Evolutionary conservation across 257 asterid genomes (phyloP).

Genomic region (Schizonepeta tenuifolia): DNA sequence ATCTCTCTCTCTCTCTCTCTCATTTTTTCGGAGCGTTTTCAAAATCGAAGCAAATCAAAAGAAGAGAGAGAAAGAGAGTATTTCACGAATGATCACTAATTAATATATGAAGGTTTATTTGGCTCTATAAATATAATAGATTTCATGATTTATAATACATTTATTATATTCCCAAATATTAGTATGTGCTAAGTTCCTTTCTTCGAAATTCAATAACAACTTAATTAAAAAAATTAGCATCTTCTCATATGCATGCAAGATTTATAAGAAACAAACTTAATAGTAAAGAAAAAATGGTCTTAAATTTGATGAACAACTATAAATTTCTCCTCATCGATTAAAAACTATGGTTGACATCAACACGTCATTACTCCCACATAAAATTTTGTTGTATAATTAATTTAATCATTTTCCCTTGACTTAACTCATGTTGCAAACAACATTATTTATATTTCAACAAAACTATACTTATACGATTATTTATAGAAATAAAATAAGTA

Average conservation of each 20-base stretch:
- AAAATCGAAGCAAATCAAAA: slow-evolving; percentile 23
- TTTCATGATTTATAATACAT: not conserved
- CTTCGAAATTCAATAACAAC: not conserved
- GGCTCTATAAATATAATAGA: not conserved
- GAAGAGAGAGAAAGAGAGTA: slow-evolving; percentile 3
- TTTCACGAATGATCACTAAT: slow-evolving; percentile 1
- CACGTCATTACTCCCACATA: too few species aligned
- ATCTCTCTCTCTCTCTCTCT: slow-evolving; percentile 19
- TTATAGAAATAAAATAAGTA: too few species aligned
- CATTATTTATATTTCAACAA: too few species aligned
- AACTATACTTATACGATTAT: too few species aligned
- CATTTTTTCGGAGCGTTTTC: slow-evolving; percentile 6
- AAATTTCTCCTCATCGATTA: too few species aligned
- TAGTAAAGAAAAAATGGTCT: not conserved
- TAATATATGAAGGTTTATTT: slow-evolving; percentile 19
- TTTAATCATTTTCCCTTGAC: too few species aligned
- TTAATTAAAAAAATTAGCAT: not conserved
- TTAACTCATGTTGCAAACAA: too few species aligned
- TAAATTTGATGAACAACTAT: not conserved
- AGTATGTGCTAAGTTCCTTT: not conserved
- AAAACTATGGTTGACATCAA: not conserved
- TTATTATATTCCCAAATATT: not conserved
- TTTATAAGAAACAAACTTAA: not conserved
- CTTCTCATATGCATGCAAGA: not conserved
- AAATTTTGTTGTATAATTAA: too few species aligned